Evolutionary conservation across 345 rosid genomes (phyloP).

Genomic region (Durio zibethinus): DNA sequence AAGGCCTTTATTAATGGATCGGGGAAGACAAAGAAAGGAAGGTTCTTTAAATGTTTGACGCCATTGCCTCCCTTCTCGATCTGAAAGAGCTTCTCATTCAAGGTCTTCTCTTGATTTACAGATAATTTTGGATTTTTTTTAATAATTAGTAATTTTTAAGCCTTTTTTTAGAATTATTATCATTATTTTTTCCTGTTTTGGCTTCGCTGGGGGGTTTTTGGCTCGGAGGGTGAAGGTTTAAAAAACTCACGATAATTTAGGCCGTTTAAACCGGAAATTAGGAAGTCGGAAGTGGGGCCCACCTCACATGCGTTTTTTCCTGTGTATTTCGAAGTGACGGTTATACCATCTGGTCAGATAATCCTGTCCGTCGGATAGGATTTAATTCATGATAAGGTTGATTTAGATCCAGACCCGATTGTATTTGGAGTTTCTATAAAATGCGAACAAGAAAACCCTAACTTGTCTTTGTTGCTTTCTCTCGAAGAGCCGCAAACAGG

Average conservation of each 20-base stretch:
- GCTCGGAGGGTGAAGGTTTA: neutral
- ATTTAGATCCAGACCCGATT: neutral
- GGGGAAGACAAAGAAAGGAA: neutral
- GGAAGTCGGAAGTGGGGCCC: neutral
- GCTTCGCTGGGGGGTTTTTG: neutral
- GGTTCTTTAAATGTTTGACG: neutral
- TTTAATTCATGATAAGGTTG: neutral
- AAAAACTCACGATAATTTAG: neutral
- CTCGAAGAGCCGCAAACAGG: neutral
- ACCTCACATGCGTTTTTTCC: neutral
- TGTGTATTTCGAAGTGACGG: neutral
- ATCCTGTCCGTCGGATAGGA: neutral
- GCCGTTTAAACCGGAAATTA: neutral
- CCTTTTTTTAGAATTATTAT: neutral
- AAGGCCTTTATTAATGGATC: neutral
- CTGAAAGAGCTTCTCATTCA: slow-evolving; percentile 2
- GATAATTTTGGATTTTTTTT: neutral
- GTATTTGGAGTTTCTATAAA: neutral
- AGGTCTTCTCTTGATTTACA: slow-evolving; percentile 7
- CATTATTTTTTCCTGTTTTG: neutral
- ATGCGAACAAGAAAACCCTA: neutral
- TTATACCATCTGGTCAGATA: neutral
- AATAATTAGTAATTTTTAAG: neutral
- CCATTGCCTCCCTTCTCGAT: slow-evolving; percentile 3
- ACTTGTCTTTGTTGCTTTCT: neutral